phyloP scores from a whole-genome alignment of 495 filamentous ascomycete species.

The Achaetomiella virescens region DNA sequence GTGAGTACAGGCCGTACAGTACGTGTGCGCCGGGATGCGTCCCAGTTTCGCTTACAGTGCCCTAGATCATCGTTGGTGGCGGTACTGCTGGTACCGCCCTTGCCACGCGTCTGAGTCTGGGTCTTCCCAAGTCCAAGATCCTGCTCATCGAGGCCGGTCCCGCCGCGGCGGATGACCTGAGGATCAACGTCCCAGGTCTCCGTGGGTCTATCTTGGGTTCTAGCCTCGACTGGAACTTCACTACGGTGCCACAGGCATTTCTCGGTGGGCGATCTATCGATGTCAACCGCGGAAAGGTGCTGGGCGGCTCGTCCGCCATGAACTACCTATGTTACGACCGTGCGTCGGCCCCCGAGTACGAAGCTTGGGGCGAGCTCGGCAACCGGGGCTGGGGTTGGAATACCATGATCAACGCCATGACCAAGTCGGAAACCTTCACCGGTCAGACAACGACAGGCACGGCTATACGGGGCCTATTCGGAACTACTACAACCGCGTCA shows the following conservation, averaged over 20 bases:
- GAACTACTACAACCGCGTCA: conserved; percentile 29
- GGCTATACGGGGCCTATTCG: conserved; percentile 27
- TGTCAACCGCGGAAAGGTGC: conserved; percentile 43
- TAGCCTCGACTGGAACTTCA: conserved; percentile 45
- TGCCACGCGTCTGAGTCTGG: conserved; percentile 51
- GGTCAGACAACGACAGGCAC: not conserved
- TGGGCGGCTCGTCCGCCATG: conserved; percentile 39
- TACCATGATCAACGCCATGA: conserved; percentile 29
- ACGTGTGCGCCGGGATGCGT: not conserved
- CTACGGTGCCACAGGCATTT: conserved; percentile 39
- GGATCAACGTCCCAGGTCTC: conserved; percentile 37
- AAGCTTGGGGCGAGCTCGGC: conserved; percentile 51
- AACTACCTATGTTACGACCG: conserved; percentile 49
- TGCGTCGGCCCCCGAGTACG: conserved; percentile 48
- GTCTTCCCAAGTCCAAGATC: conserved; percentile 41
- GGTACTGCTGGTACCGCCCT: conserved; percentile 53
- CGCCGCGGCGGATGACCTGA: conserved; percentile 35
- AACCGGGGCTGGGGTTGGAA: conserved; percentile 53
- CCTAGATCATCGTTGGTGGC: conserved; percentile 55
- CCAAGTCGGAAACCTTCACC: conserved; percentile 1
- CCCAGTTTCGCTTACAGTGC: not conserved
- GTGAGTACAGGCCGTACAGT: not conserved
- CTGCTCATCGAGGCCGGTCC: conserved; percentile 52
- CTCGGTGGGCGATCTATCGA: conserved; percentile 26
- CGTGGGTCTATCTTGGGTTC: conserved; percentile 38